Percentiles rank a stretch among this genome's conserved stretches.
These are phyloP conservation scores for Umbellularia californica DNA, from an alignment of 164 flowering plant genomes.

Conservation along the genomic window DNA sequence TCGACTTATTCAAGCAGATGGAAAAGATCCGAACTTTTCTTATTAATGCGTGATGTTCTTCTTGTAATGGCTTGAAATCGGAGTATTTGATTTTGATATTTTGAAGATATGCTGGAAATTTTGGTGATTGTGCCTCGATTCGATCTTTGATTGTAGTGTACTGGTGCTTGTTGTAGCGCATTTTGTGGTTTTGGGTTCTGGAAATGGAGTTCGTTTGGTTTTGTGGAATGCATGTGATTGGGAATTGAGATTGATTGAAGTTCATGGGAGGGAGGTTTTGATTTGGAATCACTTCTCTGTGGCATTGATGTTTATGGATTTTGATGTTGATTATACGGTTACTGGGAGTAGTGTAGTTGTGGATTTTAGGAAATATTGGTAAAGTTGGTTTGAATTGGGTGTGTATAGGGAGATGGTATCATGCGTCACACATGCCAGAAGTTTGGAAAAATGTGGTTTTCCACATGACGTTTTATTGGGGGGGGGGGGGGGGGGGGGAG, in stretches of 20 bases:
- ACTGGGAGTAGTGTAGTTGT: too few species aligned
- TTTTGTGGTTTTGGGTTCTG: not conserved
- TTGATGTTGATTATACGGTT: too few species aligned
- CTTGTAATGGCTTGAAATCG: not conserved
- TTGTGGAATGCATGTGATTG: not conserved
- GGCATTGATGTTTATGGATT: not conserved
- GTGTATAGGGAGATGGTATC: too few species aligned
- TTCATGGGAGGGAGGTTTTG: not conserved
- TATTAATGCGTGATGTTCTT: not conserved
- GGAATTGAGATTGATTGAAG: too few species aligned
- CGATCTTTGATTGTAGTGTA: too few species aligned
- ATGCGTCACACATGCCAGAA: too few species aligned
- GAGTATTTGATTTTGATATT: not conserved
- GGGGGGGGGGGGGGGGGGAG: too few species aligned
- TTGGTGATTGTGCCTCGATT: not conserved
- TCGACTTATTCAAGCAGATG: not conserved
- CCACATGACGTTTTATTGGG: too few species aligned
- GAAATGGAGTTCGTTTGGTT: not conserved
- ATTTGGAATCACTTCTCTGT: not conserved
- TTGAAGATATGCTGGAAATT: too few species aligned
- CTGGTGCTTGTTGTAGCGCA: not conserved
- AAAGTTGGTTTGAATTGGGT: too few species aligned
- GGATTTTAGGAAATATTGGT: too few species aligned
- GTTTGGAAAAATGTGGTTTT: too few species aligned
- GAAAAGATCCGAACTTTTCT: not conserved